phyloP scores from a whole-genome alignment of 306 rosid genomes.

The Pyrus betulifolia region DNA sequence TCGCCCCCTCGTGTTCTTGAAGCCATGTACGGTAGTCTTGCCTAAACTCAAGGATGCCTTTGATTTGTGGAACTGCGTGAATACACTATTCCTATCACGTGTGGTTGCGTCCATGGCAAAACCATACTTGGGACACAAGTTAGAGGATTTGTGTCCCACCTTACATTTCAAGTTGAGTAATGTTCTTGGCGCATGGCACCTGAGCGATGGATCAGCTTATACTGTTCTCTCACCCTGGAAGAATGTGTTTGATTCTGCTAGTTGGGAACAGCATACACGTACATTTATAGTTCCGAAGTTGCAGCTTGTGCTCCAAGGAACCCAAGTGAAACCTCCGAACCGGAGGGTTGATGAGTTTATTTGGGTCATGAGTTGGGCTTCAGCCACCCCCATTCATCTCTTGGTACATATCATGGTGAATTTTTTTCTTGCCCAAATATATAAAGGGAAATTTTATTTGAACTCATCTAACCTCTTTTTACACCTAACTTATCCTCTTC shows the following conservation, averaged over 20 bases:
- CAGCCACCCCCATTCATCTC: conserved; percentile 68
- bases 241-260: conserved; percentile 63
- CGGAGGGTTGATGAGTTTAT: conserved; percentile 73
- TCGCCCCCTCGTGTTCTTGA: conserved; percentile 60
- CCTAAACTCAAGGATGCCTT: conserved; percentile 74
- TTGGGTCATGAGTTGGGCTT: conserved; percentile 88
- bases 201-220: conserved; percentile 74
- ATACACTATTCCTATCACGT: conserved; percentile 79
- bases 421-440: conserved; percentile 60
- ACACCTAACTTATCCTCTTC: no score
- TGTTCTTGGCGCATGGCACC: conserved; percentile 91
- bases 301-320: conserved; percentile 73
- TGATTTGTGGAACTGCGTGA: conserved; percentile 79
- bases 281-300: conserved; percentile 78
- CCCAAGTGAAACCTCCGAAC: conserved; percentile 70
- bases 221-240: conserved; percentile 84
- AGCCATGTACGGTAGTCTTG: conserved; percentile 49
- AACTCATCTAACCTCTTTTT: no score
- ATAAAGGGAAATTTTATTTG: no score
- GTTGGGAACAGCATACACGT: conserved; percentile 88
- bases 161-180: conserved; percentile 74
- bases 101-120: conserved; percentile 93
- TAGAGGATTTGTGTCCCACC: conserved; percentile 65
- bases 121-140: conserved; percentile 60
- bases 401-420: conserved; percentile 84